A percentile compares a stretch with the other conserved stretches of the same genome.
These are phyloP conservation scores for Aspergillus hortae DNA, from an alignment of 2,329 filamentous ascomycete species.

Conservation along the genomic window DNA sequence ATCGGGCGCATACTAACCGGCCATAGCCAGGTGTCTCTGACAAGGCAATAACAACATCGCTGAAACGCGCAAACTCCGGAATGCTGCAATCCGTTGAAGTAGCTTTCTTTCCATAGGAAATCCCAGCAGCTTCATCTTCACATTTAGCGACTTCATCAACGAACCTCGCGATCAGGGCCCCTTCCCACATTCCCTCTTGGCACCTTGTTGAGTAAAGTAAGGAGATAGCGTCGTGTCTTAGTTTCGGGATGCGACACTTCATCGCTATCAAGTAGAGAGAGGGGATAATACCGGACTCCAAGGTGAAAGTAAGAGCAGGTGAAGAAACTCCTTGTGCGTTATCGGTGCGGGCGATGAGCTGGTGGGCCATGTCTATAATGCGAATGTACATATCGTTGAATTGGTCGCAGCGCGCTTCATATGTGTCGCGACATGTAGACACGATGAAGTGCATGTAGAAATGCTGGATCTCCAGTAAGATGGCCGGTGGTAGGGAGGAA, in stretches of 20 bases:
- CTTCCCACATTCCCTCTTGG: conserved; percentile 8
- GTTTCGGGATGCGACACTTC: neutral
- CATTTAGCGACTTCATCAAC: neutral
- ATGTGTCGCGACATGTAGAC: conserved; percentile 1
- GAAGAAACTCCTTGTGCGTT: neutral
- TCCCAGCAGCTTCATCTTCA: neutral
- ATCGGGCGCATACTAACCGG: conserved; percentile 1
- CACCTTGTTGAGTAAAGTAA: neutral
- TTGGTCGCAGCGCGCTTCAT: neutral
- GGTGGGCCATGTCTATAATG: neutral
- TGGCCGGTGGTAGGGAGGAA: neutral
- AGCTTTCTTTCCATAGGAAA: neutral
- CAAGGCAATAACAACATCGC: conserved; percentile 1
- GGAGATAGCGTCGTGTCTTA: conserved; percentile 1
- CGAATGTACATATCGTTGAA: neutral
- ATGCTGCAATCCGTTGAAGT: neutral
- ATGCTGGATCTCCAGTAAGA: conserved; percentile 1
- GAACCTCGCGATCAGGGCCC: conserved; percentile 1
- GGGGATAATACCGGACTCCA: conserved; percentile 2
- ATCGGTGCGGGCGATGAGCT: neutral
- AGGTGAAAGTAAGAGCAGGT: neutral
- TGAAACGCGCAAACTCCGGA: conserved; percentile 1
- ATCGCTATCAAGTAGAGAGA: conserved; percentile 1
- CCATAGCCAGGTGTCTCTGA: neutral
- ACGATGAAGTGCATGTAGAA: neutral